Evolutionary conservation across 2,329 filamentous ascomycete species (phyloP).

Genomic region (Calonectria pseudoturangicola): DNA sequence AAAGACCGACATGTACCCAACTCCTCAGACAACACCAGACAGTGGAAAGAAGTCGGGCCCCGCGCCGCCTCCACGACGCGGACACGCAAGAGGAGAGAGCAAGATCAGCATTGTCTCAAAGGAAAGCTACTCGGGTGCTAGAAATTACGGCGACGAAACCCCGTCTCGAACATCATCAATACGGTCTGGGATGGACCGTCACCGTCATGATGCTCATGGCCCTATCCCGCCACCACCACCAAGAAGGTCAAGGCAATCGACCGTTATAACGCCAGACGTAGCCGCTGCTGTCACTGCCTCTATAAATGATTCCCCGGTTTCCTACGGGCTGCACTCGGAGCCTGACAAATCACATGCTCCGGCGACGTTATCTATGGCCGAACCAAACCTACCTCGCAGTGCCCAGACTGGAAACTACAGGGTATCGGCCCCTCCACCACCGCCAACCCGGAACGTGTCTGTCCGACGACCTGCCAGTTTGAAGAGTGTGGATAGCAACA

Average conservation of each 20-base stretch:
- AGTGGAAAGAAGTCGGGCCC: slow-evolving; percentile 66
- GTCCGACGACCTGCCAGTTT: slow-evolving; percentile 67
- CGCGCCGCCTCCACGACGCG: slow-evolving; percentile 70
- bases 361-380: slow-evolving; percentile 38
- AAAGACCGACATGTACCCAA: slow-evolving; percentile 61
- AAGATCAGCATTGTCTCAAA: slow-evolving; percentile 54
- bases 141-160: slow-evolving; percentile 60
- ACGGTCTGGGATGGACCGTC: slow-evolving; percentile 67
- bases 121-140: slow-evolving; percentile 37
- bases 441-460: slow-evolving; percentile 66
- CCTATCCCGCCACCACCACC: slow-evolving; percentile 75
- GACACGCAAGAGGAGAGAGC: slow-evolving; percentile 68
- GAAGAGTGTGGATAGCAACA: slow-evolving; percentile 62
- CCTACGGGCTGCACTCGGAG: slow-evolving; percentile 48
- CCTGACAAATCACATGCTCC: slow-evolving; percentile 39
- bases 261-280: slow-evolving; percentile 45
- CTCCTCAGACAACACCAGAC: slow-evolving; percentile 57
- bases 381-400: slow-evolving; percentile 42
- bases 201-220: slow-evolving; percentile 63
- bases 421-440: slow-evolving; percentile 63
- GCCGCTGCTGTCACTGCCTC: slow-evolving; percentile 61
- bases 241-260: slow-evolving; percentile 64
- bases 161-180: slow-evolving; percentile 70
- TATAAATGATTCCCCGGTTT: slow-evolving; percentile 45
- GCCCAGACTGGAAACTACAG: slow-evolving; percentile 44